Base-by-base conservation (phyloP, 2,329 filamentous ascomycete species). In the Aureobasidium melanogenum region DNA sequence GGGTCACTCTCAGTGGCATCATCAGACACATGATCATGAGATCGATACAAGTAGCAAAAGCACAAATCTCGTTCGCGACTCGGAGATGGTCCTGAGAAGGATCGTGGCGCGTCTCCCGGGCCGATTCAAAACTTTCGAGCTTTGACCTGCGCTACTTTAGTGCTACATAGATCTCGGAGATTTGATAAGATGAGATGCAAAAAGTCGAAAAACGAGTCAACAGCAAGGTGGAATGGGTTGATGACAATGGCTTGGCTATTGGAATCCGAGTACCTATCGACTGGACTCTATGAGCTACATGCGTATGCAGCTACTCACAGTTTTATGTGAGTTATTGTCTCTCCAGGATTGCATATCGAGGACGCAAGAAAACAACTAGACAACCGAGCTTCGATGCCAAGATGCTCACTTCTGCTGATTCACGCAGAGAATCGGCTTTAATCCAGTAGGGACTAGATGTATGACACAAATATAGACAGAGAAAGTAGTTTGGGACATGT, bases 81-180 rank as follows among this genome's bases (percentile, higher is more conserved):
- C 51, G 51, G 51, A 55, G 38, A 56, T 44, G 39, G 24, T 43
- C 6, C 6, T 26, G 10, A 19, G 36, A 54, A 30, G 52, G 6
- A 26, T 28, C 4, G 22, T 41, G 52, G 28, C 52, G 52, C 17
- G 24, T 32, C 38, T 22, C 32, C 28, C 34, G 51, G 51, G 17
- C 51, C 38, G 51, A 55, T n/a, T 55, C 17, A 5, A 43, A 43
- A 32, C 22, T 44, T 44, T 17, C 10, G 12, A 39, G 36, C 50
- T 54, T 54, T 54, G 50, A 41, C 36, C 24, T n/a, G 22, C 48
- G 34, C 36, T 41, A 39, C 15, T 28, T 15, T 44, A 44, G 52
- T 28, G 38, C 52, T 44, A 26, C 28, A 56, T 56, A 56, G 52
- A 56, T 56, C 52, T 56, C 38, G 28, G 52, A 43, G 51, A 43